phyloP scores from a whole-genome alignment of 768 basidiomycete species.

The Russula earlei region DNA sequence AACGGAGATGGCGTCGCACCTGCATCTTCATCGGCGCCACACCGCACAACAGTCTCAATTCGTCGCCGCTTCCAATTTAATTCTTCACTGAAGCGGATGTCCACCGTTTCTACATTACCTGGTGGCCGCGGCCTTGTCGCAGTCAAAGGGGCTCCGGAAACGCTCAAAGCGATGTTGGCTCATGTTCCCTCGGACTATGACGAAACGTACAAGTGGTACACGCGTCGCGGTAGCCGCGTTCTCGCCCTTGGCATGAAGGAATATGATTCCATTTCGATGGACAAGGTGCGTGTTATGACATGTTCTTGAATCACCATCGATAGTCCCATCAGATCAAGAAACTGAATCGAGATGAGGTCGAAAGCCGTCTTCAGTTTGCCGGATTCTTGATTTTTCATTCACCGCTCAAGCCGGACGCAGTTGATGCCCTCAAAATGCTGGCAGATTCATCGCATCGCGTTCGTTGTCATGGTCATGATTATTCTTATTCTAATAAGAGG shows the following conservation, averaged over 20 bases:
- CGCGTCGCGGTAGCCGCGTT: constrained; percentile 86
- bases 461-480: constrained; percentile 27
- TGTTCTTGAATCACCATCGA: neutral
- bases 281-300: constrained; percentile 47
- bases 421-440: constrained; percentile 86
- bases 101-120: constrained; percentile 66
- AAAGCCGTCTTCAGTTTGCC: constrained; percentile 71
- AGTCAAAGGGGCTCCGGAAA: constrained; percentile 97
- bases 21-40: constrained; percentile 37
- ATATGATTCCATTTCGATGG: constrained; percentile 56
- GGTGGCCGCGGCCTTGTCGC: constrained; percentile 53
- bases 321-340: constrained; percentile 64
- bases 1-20: constrained; percentile 63
- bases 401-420: constrained; percentile 88
- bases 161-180: constrained; percentile 80
- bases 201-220: constrained; percentile 91
- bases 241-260: constrained; percentile 86
- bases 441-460: constrained; percentile 95
- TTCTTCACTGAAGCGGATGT: constrained; percentile 96
- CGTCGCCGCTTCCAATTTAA: constrained; percentile 96
- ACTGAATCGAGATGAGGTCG: constrained; percentile 71
- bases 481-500: constrained; percentile 9
- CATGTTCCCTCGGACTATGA: constrained; percentile 75
- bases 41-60: constrained; percentile 57
- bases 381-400: constrained; percentile 99